Percentiles rank a stretch among this genome's conserved stretches.
Evolutionary conservation across 2,329 filamentous ascomycete genomes (phyloP).

Genomic region (Periconia macrospinosa): DNA sequence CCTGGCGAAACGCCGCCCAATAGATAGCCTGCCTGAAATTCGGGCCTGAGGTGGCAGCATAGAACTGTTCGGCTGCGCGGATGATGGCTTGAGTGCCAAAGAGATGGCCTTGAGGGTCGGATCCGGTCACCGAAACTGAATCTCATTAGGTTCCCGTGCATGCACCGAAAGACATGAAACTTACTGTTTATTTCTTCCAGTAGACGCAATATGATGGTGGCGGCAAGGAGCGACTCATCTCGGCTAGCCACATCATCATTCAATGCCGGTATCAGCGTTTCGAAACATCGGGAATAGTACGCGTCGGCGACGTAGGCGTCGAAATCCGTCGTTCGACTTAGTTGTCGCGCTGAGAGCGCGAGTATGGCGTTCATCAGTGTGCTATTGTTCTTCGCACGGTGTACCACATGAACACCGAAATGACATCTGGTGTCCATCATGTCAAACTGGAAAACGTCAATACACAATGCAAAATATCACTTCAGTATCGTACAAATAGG

Average conservation of each 20-base stretch:
- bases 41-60: conserved; percentile 33
- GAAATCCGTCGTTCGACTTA: conserved; percentile 44
- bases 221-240: conserved; percentile 46
- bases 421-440: conserved; percentile 38
- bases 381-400: conserved; percentile 40
- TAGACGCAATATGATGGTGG: conserved; percentile 45
- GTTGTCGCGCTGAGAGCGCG: conserved; percentile 46
- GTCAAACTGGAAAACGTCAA: conserved; percentile 28
- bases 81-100: conserved; percentile 43
- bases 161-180: not conserved
- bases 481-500: conserved; percentile 29
- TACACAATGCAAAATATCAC: too few species aligned
- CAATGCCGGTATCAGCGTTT: conserved; percentile 45
- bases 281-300: conserved; percentile 46
- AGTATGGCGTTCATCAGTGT: conserved; percentile 48
- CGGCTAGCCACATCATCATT: conserved; percentile 43
- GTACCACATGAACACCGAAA: conserved; percentile 39
- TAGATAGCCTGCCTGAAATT: conserved; percentile 41
- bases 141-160: not conserved
- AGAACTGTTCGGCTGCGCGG: conserved; percentile 36
- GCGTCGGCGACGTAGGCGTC: conserved; percentile 47
- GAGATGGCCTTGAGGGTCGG: conserved; percentile 43
- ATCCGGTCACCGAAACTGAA: conserved; percentile 32
- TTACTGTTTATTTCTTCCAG: conserved; percentile 46
- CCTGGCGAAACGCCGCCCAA: conserved; percentile 43